phyloP scores from a whole-genome alignment of 2,329 filamentous ascomycete genomes.

The Tolypocladium paradoxum region DNA sequence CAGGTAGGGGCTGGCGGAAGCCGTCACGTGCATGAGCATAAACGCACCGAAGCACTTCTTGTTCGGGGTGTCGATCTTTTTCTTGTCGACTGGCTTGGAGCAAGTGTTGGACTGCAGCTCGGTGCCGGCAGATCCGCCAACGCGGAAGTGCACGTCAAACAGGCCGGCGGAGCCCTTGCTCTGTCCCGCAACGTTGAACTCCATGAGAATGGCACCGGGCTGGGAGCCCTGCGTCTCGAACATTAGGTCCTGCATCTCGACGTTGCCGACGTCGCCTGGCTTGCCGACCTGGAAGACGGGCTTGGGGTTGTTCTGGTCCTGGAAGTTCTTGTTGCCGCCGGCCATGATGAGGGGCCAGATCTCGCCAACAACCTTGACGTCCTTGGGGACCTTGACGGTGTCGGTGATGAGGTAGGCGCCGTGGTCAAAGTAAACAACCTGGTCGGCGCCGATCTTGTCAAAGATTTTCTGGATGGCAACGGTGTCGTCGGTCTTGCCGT shows the following conservation, averaged over 20 bases:
- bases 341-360: constrained; percentile 88
- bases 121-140: constrained; percentile 80
- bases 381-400: constrained; percentile 63
- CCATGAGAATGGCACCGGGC: constrained; percentile 78
- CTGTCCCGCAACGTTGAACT: constrained; percentile 74
- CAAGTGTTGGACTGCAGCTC: constrained; percentile 71
- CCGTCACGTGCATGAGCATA: constrained; percentile 54
- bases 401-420: constrained; percentile 61
- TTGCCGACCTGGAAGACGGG: constrained; percentile 81
- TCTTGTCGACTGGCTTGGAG: no score
- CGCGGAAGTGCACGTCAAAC: constrained; percentile 94
- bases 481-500: constrained; percentile 81
- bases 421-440: constrained; percentile 66
- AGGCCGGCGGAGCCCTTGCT: constrained; percentile 63
- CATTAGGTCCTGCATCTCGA: constrained; percentile 83
- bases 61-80: no score
- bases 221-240: constrained; percentile 75
- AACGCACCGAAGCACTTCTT: constrained; percentile 64
- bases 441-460: constrained; percentile 50
- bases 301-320: constrained; percentile 62
- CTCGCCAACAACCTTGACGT: constrained; percentile 82
- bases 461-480: constrained; percentile 71
- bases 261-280: constrained; percentile 62
- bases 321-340: constrained; percentile 58
- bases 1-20: constrained; percentile 59